Evolutionary conservation across 768 basidiomycete genomes (phyloP), one percentile per base, ranked within the genome.

Genomic region (Russula sp.): DNA sequence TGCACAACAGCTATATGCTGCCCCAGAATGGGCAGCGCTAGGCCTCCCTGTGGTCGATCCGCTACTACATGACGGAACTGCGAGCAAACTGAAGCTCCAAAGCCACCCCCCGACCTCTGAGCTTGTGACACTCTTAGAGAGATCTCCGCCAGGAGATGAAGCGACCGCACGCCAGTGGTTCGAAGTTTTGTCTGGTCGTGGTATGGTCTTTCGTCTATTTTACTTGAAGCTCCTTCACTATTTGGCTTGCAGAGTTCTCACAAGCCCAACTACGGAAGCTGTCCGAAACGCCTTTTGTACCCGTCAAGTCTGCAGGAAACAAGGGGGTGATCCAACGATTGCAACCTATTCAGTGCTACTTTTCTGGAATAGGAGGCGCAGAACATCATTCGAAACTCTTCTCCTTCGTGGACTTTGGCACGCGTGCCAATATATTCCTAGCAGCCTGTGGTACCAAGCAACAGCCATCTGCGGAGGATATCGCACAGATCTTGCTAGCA

Each of bases 371-470:
- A 55, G 73, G 77, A 18, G 76, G 78, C 31, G 80, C 81, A 31
- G 78, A 81, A 40, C 84, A 93, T 45, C 88, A 91, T 70, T 87
- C 88, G 3, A 87, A 88, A 66, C 75, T 96, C 1, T 97, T 98
- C 70, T 80, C 83, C 39, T 97, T 94, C 68, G 84, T 98, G 55
- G 87, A 96, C 72, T 97, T 96, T 71, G 95, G 94, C 2, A 71
- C 80, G 1, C 76, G 79, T 5, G 96, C 89, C 31, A 96, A 94
- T 68, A 78, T 81, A 4, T 98, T 99, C 75, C 77, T 99, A 50
- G 82, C 80, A 57, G 87, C 89, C 3, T 92, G 92, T 68, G 96
- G 97, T 11, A 91, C 94, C 16, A 88, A 86, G 70, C 85, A 82
- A 48, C 91, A 94, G 70, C 95, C 96, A 4, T 92, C 84, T 50